Evolutionary conservation across 192 early-diverging fungal genomes (phyloP), one percentile per base, ranked within the genome.

Genomic region (Coemansia sp.): DNA sequence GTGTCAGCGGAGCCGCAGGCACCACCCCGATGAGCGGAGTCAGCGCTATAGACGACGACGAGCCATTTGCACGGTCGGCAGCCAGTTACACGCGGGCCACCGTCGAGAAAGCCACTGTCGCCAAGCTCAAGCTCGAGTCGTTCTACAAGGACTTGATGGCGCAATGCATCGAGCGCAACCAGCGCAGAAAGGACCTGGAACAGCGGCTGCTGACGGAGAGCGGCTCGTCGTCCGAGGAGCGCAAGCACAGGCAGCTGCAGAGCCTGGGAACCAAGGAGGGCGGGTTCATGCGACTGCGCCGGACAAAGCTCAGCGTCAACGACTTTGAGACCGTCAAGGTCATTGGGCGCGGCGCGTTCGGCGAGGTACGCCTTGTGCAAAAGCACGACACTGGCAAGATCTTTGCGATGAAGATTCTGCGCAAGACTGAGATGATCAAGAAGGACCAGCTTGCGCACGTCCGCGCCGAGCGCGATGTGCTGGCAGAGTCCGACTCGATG

Each of bases 371-470:
- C 39, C 73, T 99, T 40, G 96, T 96, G 16, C 98, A 99, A 75
- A 97, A 97, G 73, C 70, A 84, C 20, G 96, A 98, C 69, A 96
- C 92, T 12, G 98, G 95, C 25, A 98, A 98, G 75, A 94, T 99
- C 45, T 98, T 93, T 82, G 96, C 96, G 40, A 95, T 99, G 93
- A 99, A 99, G 77, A 94, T 94, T 10, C 78, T 99, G 45, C 84
- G 92, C 42, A 99, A 99, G 68, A 91, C 87, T 12, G 98, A 97
- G 48, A 99, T 98, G 98, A 87, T 98, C 46, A 97, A 96, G 74
- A 98, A 97, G 79, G 94, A 96, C 81, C 98, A 99, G 89, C 82
- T 98, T 60, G 96, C 95, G 2, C 95, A 97, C 74, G 98, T 99
- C 53, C 94, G 93, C 59, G 96, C 98, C 9, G 98, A 99, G 81